Conservation (phyloP, 345 rosid species). For the Eucalyptus regnans region DNA sequence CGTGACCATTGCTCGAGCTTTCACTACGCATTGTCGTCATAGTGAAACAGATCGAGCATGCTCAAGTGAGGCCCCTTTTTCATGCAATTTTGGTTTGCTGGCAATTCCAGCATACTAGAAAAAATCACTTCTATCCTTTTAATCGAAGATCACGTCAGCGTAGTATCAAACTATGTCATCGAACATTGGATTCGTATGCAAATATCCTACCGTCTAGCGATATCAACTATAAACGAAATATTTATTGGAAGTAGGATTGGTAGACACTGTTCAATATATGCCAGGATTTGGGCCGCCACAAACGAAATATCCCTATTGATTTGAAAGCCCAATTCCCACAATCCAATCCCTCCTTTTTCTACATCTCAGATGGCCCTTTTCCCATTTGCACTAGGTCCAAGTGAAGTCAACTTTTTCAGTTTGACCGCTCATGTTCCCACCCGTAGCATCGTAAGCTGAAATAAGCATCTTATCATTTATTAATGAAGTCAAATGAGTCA, state of each 20-base stretch:
- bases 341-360: background rate
- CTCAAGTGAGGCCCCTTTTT: no score
- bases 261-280: background rate
- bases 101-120: no score
- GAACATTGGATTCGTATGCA: background rate
- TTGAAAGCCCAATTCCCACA: background rate
- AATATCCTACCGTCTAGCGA: rapidly evolving
- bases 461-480: background rate
- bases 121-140: no score
- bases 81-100: no score
- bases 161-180: no score
- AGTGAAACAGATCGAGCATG: no score
- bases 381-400: background rate
- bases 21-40: background rate
- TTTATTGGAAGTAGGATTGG: background rate
- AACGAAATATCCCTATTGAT: background rate
- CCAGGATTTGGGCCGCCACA: background rate
- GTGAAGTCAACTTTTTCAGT: background rate
- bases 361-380: background rate
- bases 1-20: background rate
- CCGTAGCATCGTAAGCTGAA: background rate
- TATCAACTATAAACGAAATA: background rate
- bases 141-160: no score
- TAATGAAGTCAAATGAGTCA: background rate
- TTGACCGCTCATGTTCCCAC: background rate